Base-by-base conservation (phyloP, 225 moss, liverwort and hornwort genomes). In the Thuidium tamariscinum region DNA sequence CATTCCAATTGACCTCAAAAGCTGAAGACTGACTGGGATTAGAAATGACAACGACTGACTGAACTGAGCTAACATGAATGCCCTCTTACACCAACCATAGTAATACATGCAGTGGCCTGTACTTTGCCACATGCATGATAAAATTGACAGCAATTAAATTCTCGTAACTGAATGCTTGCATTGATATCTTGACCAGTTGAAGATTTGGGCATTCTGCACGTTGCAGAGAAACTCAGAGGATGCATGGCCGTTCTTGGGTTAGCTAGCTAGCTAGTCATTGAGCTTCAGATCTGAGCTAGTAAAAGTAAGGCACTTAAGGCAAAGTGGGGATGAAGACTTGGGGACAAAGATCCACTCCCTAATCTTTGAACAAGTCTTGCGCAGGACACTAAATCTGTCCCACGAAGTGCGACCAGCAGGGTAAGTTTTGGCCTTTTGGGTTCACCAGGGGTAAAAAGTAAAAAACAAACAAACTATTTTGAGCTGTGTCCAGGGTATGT, bases 51-150 rank as follows among this genome's bases (percentile, higher is more conserved):
- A 59, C 11, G 16, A 68, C 55, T 80, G 59, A 74, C 49, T 87
- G 46, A n/a, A 48, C 62, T 74, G 84, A 68, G 69, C 39, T 54
- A 76, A 73, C 72, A 83, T 89, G 83, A 89, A 85, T 90, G 82
- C 73, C 6, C 88, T 82, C 78, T 65, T 85, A 42, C 88, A 88
- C 88, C 90, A 71, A 90, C 82, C 59, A 20, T 30, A 64, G 82
- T 30, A 39, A 79, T 72, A 27, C 29, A 10, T 2, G 11, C 27
- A 81, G 90, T 77, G 84, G 85, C 63, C 63, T 82, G 85, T 75
- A 74, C 86, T 81, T 65, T 7, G 7, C 70, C 85, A 36, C 37
- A 63, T 84, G 49, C 37, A 63, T 84, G 49, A 74, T 87, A 37
- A 16, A 77, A 72, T 85, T 64, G 78, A 88, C 82, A 77, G 72